These are phyloP conservation scores for Ustilago loliicola DNA, from an alignment of 1,284 basidiomycete species.

Conservation along the genomic window DNA sequence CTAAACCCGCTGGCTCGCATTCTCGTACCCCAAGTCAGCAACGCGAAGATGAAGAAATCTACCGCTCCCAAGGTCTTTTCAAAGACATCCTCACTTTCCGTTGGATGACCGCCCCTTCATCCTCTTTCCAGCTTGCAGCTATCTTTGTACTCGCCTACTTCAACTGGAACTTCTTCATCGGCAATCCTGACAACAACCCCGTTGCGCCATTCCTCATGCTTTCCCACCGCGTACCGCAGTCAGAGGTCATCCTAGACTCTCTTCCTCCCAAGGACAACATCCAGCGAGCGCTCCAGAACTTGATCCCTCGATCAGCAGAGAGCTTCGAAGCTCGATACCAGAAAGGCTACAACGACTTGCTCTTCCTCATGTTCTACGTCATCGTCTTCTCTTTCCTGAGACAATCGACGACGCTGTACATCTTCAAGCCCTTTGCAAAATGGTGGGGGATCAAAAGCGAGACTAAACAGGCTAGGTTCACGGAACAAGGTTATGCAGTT, in stretches of 20 bases:
- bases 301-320: conserved; percentile 45
- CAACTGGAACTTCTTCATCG: conserved; percentile 78
- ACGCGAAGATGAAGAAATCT: conserved; percentile 43
- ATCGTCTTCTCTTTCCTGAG: conserved; percentile 92
- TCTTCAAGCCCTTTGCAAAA: conserved; percentile 80
- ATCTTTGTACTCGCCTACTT: conserved; percentile 80
- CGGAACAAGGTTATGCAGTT: conserved; percentile 68
- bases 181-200: conserved; percentile 77
- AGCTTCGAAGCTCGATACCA: conserved; percentile 52
- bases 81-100: conserved; percentile 56
- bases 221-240: conserved; percentile 75
- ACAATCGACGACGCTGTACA: conserved; percentile 80
- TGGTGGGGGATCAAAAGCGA: conserved; percentile 68
- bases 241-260: conserved; percentile 74
- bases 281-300: conserved; percentile 32
- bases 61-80: conserved; percentile 47
- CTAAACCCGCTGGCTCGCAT: conserved; percentile 6
- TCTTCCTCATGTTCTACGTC: conserved; percentile 88
- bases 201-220: conserved; percentile 83
- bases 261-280: conserved; percentile 29
- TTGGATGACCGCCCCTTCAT: conserved; percentile 65
- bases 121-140: conserved; percentile 74
- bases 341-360: conserved; percentile 75
- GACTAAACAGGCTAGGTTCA: conserved; percentile 63
- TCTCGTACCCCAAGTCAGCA: conserved; percentile 8